Evolutionary conservation across 441 rosid species (phyloP).

Genomic region (Bocquillonia castaneifolia): DNA sequence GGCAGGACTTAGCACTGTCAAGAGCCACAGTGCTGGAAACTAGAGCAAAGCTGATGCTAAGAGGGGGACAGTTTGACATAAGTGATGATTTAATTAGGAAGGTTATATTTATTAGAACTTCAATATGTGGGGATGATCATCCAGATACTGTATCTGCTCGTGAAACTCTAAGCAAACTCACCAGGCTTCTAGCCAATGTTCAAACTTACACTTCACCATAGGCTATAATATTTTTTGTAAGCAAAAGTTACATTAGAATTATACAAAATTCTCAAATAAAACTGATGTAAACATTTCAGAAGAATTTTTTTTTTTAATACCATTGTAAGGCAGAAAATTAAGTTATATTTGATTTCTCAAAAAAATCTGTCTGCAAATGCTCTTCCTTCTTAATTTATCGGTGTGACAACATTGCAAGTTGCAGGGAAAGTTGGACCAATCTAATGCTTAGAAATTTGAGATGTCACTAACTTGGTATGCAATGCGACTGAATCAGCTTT

Average conservation of each 20-base stretch:
- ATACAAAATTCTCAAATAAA: conserved; percentile 37
- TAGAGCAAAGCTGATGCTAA: conserved; percentile 78
- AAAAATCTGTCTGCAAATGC: no score
- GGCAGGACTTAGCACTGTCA: conserved; percentile 84
- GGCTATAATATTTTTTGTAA: conserved; percentile 29
- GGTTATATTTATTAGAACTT: conserved; percentile 77
- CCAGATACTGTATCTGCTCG: conserved; percentile 72
- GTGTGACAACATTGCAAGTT: no score
- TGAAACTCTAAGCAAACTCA: conserved; percentile 77
- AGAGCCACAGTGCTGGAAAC: conserved; percentile 90
- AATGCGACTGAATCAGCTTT: no score
- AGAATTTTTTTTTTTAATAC: conserved; percentile 15
- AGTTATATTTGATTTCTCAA: conserved; percentile 7
- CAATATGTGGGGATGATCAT: conserved; percentile 85
- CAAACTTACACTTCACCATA: conserved; percentile 58
- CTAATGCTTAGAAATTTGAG: no score
- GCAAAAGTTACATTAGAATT: conserved; percentile 33
- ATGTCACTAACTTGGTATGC: no score
- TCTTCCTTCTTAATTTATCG: no score
- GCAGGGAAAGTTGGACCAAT: no score
- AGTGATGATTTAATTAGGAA: conserved; percentile 86
- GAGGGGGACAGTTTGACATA: conserved; percentile 74
- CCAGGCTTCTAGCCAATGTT: conserved; percentile 64
- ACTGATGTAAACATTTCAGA: conserved; percentile 32
- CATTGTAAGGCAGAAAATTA: conserved; percentile 3